Evolutionary conservation across 2,329 filamentous ascomycete species (phyloP), one percentile per base, ranked within the genome.

Genomic region (Neocatenulostroma microsporum): DNA sequence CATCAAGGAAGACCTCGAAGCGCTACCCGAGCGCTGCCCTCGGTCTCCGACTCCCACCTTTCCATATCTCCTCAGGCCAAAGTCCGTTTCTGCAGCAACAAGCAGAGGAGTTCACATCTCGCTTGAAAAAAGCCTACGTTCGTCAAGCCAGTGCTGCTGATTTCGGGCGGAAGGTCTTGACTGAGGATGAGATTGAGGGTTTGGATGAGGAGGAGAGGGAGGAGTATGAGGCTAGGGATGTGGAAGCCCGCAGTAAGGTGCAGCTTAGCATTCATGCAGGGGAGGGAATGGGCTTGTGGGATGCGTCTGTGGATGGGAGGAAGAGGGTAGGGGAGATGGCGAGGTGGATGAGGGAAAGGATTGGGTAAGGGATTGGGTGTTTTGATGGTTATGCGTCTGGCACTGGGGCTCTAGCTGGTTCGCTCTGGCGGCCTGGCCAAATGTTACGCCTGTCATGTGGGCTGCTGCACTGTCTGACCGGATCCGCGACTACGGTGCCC

Each of bases 21-120:
- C 53, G 58, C 23, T 70, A 64, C 43, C 69, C 69, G 4, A 62
- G 62, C 23, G 54, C 59, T 2, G 56, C 57, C 8, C 53, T 57
- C 1, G 57, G 56, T 1, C 48, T 71, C 1, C 49, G 44, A 11
- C 40, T 72, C 1, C 69, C 68, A 0, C 35, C 46, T 8, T 64
- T 67, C 49, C 55, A 56, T 25, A 54, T 71, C 21, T 50, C 62
- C 1, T 64, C 64, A 1, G 40, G 47, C 1, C 49, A 56, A 3
- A n/a, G n/a, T n/a, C 55, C 60, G 1, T 50, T 71, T 0, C 51
- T 70, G 0, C 43, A 48, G 2, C 62, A 62, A 14, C 67, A 69
- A 45, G 53, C 57, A 1, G 44, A 53, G 2, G 68, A 71, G 36
- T 43, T 72, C 7, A 50, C 56, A 1, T 57, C 57, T 25, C 44